Base-by-base conservation (phyloP, 164 flowering plant species). In the Stephania yunnanensis region DNA sequence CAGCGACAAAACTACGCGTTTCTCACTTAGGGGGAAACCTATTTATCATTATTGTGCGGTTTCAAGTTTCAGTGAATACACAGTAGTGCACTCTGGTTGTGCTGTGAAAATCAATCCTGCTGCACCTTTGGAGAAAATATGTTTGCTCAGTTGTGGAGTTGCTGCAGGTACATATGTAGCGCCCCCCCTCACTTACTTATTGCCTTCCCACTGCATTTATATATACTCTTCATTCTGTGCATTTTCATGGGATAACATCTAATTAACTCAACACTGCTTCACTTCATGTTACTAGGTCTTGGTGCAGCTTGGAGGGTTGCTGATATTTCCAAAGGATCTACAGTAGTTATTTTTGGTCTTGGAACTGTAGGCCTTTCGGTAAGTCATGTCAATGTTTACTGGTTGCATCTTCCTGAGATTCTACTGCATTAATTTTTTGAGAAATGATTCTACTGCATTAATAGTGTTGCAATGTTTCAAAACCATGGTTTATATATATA, bases 271-370 rank as follows among this genome's bases (percentile, higher is more conserved):
- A 48, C 53, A 48, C 13, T 48, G 13, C 53, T 48, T 8, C 5
- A 48, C 3, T 64, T 75, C 58, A 46, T 66, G 1, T 58, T 68
- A 31, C 74, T 72, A 92, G 99, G 99, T 77, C 83, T 96, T 63
- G 99, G 99, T 71, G 99, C 97, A 61, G 99, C 94, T 78, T 96
- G 99, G 99, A 93, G 90, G 76, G 94, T 96, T 82, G 98, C 98
- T 71, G 81, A 96, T 81, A 71, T 96, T 82, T 77, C 89, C 11
- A 72, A 89, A 83, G 93, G 97, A 84, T 91, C 98, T 75, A 90
- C 81, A 68, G 97, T 96, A 13, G 98, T 80, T 31, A 88, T 96
- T 73, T 93, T 91, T 81, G 99, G 99, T 74, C 97, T 96, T 30
- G 99, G 99, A 80, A 92, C 97, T 79, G 97, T 96, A 6, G 99